Evolutionary conservation across 768 basidiomycete species (phyloP), one percentile per base, ranked within the genome.

Genomic region (Hericium rajendrae): DNA sequence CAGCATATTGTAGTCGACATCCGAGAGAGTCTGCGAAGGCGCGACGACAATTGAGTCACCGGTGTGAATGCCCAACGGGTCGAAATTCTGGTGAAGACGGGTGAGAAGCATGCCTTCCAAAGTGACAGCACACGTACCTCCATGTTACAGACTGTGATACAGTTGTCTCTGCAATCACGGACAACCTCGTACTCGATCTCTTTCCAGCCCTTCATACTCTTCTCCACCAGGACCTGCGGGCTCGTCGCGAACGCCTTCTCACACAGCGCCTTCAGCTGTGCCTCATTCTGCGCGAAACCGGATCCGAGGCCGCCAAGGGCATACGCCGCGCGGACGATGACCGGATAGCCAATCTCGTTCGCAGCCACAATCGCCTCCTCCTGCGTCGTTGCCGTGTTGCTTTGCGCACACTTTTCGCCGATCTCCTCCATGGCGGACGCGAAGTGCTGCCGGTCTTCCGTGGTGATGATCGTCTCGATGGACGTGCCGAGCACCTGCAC

Each of bases 191-290:
- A 99, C 75, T 99, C 95, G 63, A 99, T 95, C 77, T 99, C 95
- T 74, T 99, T 98, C 95, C 95, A 99, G 2, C 95, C 95, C 74
- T 98, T 98, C 95, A 98, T 98, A 65, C 91, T 94, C 79, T 85
- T 94, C 78, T 99, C 97, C 15, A 99, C 93, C n/a, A 99, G 78
- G 0, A 99, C 94, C 72, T 98, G 97, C 48, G 95, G 94, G 65
- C 91, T 94, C 13, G 93, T 97, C 48, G 95, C 94, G 67, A 99
- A 98, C 10, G 97, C 95, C 74, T 94, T 97, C 63, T 78, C 80
- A 68, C 94, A 97, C 18, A 99, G 75, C 37, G 88, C 88, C 61
- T 83, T 80, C 58, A 99, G 76, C 75, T 97, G 90, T n/a, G 71
- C 76, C 69, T 94, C 94, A 66, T 97, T 77, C 72, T 94, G 85